Conservation (phyloP, 139 green algal species). For the Bryopsis sp. region DNA sequence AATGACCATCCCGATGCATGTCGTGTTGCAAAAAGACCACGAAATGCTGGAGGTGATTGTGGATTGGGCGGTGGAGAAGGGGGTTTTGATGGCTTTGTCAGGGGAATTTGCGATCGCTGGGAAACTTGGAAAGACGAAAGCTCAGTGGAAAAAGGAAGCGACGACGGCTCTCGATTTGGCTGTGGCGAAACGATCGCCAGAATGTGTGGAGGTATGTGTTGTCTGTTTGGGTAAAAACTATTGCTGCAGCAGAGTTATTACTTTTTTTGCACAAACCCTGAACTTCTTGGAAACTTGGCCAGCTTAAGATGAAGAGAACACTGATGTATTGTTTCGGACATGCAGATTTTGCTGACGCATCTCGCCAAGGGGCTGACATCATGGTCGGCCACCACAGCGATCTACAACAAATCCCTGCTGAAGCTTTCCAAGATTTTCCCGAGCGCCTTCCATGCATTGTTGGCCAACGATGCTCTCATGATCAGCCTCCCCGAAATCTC, state of each 20-base stretch:
- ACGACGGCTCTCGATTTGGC: constrained; percentile 1
- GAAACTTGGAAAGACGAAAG: background rate
- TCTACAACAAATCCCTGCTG: background rate
- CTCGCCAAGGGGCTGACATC: background rate
- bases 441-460: background rate
- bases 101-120: constrained; percentile 1
- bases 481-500: background rate
- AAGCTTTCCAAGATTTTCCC: constrained; percentile 5
- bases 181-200: background rate
- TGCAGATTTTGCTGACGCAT: constrained; percentile 15
- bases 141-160: background rate
- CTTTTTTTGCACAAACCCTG: too few species aligned
- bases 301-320: background rate
- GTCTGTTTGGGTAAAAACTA: too few species aligned
- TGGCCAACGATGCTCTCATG: constrained; percentile 3
- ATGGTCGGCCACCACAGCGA: background rate
- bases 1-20: background rate
- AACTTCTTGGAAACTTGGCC: background rate
- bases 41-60: background rate
- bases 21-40: constrained; percentile 10
- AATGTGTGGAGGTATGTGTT: background rate
- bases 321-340: background rate
- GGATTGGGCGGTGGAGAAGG: background rate
- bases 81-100: background rate
- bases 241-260: too few species aligned